Evolutionary conservation across 495 filamentous ascomycete species (phyloP), one percentile per base, ranked within the genome.

Genomic region (Penicillium taxi): DNA sequence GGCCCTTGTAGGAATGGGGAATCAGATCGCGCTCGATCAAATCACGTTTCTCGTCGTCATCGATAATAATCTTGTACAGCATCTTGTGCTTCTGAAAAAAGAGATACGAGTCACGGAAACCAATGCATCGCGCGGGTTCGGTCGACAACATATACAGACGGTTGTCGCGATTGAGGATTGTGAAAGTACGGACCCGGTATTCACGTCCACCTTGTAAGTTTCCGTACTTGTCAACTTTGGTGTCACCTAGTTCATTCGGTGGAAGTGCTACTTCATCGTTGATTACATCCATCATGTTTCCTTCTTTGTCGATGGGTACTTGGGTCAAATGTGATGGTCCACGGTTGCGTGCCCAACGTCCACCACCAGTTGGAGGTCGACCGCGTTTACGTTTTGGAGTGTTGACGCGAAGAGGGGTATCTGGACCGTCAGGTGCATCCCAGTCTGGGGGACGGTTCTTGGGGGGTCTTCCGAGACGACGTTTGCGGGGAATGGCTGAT

Each of bases 51-150:
- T 88, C 86, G 13, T 88, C 81, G 37, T 95, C 88, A 40, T 86
- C 86, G 46, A 94, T 81, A 46, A 95, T 91, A 51, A 96, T 91
- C 66, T 96, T 96, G 70, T 86, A 88, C 13, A 96, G 80, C 51
- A 87, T 77, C 54, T 82, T 84, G 66, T 96, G 89, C 56, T 94
- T 94, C 48, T 89, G 90, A 70, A 98, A 98, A 71, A 98, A 98
- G 11, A 98, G 73, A 56, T 98, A 98, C 39, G 84, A 91, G 63
- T 98, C 91, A 36, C 91, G 70, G 72, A 98, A 98, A 5, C 91
- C 91, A 32, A 94, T 90, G 50, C 91, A 98, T 39, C 91, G 78
- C 14, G 91, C 91, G 4, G 91, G 91, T 49, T 98, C 91, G 2
- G 91, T 98, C 2, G 88, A 95, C 51, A 98, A 67, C 91, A 98